Evolutionary conservation across 352 stramenopile genomes (phyloP), one percentile per base, ranked within the genome.

Genomic region (Globisporangium recalcitrans): DNA sequence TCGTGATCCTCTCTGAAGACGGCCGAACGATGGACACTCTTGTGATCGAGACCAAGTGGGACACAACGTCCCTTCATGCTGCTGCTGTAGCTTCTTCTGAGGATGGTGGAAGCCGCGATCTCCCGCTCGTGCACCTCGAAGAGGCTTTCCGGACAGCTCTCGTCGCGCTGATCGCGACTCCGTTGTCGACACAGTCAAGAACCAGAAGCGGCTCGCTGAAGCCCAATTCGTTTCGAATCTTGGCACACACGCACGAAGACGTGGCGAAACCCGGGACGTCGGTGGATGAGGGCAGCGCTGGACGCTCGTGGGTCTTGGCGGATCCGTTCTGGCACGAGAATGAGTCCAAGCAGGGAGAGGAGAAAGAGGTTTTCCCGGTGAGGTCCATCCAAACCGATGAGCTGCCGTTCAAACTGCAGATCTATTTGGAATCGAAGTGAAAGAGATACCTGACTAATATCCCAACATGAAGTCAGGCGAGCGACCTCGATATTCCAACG

Each of bases 241-340:
- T 90, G 26, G 71, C 72, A 0, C 67, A 88, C 52, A 95, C 85
- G 11, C 52, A 71, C 1, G 82, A 91, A 68, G 77, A 87, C 29
- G 64, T 63, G 2, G 65, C 58, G 0, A 71, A 64, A 9, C 64
- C 69, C 11, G 67, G 34, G 24, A 84, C 76, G 16, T 62, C 68
- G 5, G 60, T 91, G 13, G 63, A 83, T 52, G 68, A 77, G 27
- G 44, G 72, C 8, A 60, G 70, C 16, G 71, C 70, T 3, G 60
- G 58, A 29, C 87, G 85, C 57, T 91, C 85, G 54, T 95, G 83
- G 85, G 72, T 95, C 0, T 54, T 84, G 10, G 79, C 83, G 5
- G 78, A 90, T 63, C 67, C 60, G 4, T 78, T 80, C 29, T 89
- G 79, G 82, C 69, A 73, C 36, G 64, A 82, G 26, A 61, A 74